These are phyloP conservation scores for Grosmannia clavigera DNA, from an alignment of 2,329 filamentous ascomycete species.

Conservation along the genomic window DNA sequence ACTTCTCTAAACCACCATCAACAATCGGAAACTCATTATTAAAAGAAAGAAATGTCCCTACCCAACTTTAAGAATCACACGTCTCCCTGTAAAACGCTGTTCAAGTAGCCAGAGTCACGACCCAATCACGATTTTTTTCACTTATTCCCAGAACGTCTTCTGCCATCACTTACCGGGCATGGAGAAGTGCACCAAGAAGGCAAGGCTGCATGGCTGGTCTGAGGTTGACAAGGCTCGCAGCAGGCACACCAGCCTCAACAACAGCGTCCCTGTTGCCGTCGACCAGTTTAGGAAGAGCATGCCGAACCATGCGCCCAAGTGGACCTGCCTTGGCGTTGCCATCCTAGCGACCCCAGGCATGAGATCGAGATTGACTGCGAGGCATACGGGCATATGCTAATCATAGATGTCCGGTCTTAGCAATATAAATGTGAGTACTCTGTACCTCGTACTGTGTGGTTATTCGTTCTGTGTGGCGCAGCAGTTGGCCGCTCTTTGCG, in stretches of 20 bases:
- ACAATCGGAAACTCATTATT: no score
- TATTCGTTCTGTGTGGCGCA: no score
- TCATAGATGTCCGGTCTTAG: background rate
- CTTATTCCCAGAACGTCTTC: no score
- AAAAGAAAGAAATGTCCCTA: no score
- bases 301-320: constrained; percentile 38
- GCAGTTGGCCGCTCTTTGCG: no score
- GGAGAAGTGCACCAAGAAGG: constrained; percentile 31
- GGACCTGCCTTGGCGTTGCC: constrained; percentile 40
- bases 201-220: constrained; percentile 26
- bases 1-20: no score
- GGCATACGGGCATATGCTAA: background rate
- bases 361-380: constrained; percentile 41
- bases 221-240: constrained; percentile 25
- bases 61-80: no score
- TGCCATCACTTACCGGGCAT: constrained; percentile 25
- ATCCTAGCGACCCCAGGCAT: constrained; percentile 35
- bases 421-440: background rate
- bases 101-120: no score
- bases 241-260: constrained; percentile 23
- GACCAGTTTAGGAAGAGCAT: constrained; percentile 36
- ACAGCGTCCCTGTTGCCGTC: constrained; percentile 28
- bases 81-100: no score
- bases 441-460: no score
- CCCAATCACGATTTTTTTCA: no score